Base-by-base conservation (phyloP, 2,329 filamentous ascomycete species). In the Xylariaceae sp. region DNA sequence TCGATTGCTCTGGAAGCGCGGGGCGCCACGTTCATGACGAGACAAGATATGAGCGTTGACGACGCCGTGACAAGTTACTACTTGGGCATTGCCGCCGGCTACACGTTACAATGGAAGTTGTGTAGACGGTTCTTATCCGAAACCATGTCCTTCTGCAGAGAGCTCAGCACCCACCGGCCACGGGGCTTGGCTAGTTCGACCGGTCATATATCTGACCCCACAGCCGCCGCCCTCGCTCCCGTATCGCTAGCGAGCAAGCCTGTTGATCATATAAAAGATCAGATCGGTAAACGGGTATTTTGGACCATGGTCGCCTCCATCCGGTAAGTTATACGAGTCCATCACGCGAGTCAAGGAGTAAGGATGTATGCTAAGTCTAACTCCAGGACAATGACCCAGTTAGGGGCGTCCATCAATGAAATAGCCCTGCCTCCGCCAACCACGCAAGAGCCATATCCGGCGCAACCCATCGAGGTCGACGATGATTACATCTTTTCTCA, bases 291-390 rank as follows among this genome's bases (percentile, higher is more conserved):
- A 67, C 81, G 87, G 59, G 85, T 95, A 41, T 96, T 95, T 69
- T 96, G 91, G 85, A 86, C 88, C 27, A 79, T 91, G 62, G 84
- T 94, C 58, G 81, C 91, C 4, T 86, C 86, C 35, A 81, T 89
- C 56, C 80, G 85, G 80, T 85, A 72, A 60, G 74, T 65, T 40
- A 6, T n/a, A n/a, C 9, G 44, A 8, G 3, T 19, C 30, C 44
- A 35, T 11, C 37, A 29, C 26, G 29, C 5, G 5, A 32, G 3
- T 19, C 2, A 29, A 44, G 12, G 4, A 2, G 3, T 41, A 5
- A 37, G 47, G 5, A 37, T 6, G 19, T 4, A 37, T 43, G 42
- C 52, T 60, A 54, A 59, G 26, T 41, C 57, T 69, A 6, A 30
- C 34, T 53, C 31, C 50, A 88, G 86, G 58, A 88, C 89, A 0